Conservation (phyloP, 2,329 filamentous ascomycete species). For the Penicillium sp. region DNA sequence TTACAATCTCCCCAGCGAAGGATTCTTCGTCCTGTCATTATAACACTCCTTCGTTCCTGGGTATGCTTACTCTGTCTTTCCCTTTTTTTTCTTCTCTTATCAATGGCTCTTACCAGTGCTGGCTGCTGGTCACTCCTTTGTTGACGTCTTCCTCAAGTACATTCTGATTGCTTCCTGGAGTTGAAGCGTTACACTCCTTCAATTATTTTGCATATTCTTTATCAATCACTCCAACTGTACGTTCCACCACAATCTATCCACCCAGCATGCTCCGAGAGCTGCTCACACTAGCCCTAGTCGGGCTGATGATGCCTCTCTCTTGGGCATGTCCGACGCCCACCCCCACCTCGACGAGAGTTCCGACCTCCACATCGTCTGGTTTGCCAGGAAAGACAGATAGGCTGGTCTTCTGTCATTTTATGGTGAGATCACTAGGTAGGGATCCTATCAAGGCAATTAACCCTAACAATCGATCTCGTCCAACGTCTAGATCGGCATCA, state of each 20-base stretch:
- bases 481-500: constrained; percentile 46
- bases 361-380: constrained; percentile 1
- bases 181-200: not conserved
- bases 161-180: not conserved
- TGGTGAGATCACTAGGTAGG: constrained; percentile 30
- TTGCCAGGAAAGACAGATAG: constrained; percentile 15
- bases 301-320: constrained; percentile 6
- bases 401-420: constrained; percentile 50
- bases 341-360: not conserved
- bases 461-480: not conserved
- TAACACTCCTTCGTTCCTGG: not conserved
- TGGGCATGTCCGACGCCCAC: constrained; percentile 17
- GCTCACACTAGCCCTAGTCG: constrained; percentile 13
- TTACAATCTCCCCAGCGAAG: not conserved
- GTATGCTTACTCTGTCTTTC: not conserved
- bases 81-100: not conserved
- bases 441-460: no score
- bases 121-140: not conserved
- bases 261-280: constrained; percentile 17
- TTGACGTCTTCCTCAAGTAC: constrained; percentile 4
- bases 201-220: not conserved
- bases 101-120: not conserved
- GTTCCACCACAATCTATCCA: not conserved
- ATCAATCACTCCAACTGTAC: not conserved
- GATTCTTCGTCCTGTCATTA: not conserved